Conservation (phyloP, 352 stramenopile species). For the Phytophthora fragariae region DNA sequence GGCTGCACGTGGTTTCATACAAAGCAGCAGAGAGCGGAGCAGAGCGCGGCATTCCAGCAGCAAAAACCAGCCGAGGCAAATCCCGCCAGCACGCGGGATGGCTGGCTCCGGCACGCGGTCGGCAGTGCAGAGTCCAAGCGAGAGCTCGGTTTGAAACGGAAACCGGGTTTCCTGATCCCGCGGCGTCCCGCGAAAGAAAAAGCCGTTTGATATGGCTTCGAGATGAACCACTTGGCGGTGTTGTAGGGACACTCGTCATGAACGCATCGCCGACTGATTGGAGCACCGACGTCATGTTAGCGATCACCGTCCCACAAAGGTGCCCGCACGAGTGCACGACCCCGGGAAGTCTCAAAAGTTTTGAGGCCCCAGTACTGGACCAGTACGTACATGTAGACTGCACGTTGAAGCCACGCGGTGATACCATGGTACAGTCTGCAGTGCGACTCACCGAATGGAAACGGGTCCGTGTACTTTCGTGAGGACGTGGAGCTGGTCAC, state of each 20-base stretch:
- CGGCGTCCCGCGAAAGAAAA: slow-evolving; percentile 9
- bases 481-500: slow-evolving; percentile 55
- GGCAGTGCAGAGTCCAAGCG: background rate
- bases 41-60: slow-evolving; percentile 24
- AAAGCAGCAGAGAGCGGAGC: slow-evolving; percentile 21
- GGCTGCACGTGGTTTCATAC: slow-evolving; percentile 27
- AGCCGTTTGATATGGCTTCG: slow-evolving; percentile 23
- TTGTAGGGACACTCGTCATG: slow-evolving; percentile 15
- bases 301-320: background rate
- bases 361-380: background rate
- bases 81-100: slow-evolving; percentile 31
- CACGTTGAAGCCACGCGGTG: background rate
- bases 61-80: slow-evolving; percentile 37
- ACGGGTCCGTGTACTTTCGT: slow-evolving; percentile 34
- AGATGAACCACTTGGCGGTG: slow-evolving; percentile 27
- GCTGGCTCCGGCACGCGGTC: slow-evolving; percentile 18
- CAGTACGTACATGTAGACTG: background rate
- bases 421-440: too few species aligned
- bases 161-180: too few species aligned
- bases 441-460: slow-evolving; percentile 1
- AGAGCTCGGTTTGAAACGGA: background rate
- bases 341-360: slow-evolving; percentile 6
- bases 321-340: slow-evolving; percentile 26
- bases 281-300: slow-evolving; percentile 5
- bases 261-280: background rate